Base-by-base conservation (phyloP, 768 basidiomycete genomes). In the Pleurotus tuber-regium region DNA sequence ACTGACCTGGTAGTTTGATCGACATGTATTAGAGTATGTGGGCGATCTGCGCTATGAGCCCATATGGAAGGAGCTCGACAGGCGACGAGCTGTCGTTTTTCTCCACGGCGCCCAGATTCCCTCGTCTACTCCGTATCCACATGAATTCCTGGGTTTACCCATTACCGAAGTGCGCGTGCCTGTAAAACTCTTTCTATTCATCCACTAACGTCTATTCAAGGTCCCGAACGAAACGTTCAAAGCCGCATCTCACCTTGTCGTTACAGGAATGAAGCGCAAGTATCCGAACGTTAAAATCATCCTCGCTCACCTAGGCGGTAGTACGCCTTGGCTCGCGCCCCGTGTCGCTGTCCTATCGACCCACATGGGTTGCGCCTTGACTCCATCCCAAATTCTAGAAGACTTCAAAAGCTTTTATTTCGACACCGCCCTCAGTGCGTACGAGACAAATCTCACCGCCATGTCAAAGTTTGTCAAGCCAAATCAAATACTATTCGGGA, bases 211-310 rank as follows among this genome's bases (percentile, higher is more conserved):
- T 29, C 5, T n/a, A 21, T 19, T 21, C 50, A 50, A 89, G 87
- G 86, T 87, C 0, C 88, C 87, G 5, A 84, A 88, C 61, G 88
- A 90, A 66, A 91, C 88, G 0, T 89, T 82, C 73, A 89, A 89
- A 68, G 89, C 86, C 1, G 87, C 87, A 28, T 82, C 87, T 2
- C 85, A 88, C 61, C 76, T 91, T 42, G 86, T 90, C 40, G 82
- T 89, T 19, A 78, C 84, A 0, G 84, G 86, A 40, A 67, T 72
- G 60, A 87, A 85, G 63, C 82, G 86, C 36, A 78, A 73, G 54
- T 87, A 79, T 58, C 64, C 74, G 18, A 67, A 79, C 50, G 71
- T 81, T 56, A 83, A 78, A 51, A 80, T 89, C 54, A 77, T 91
- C 29, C 78, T 91, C 7, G 79, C 88, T 16, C 89, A 89, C 61